A percentile compares a stretch with the other conserved stretches of the same genome.
phyloP scores from a whole-genome alignment of 1,284 basidiomycete genomes.

The Athelia psychrophila region DNA sequence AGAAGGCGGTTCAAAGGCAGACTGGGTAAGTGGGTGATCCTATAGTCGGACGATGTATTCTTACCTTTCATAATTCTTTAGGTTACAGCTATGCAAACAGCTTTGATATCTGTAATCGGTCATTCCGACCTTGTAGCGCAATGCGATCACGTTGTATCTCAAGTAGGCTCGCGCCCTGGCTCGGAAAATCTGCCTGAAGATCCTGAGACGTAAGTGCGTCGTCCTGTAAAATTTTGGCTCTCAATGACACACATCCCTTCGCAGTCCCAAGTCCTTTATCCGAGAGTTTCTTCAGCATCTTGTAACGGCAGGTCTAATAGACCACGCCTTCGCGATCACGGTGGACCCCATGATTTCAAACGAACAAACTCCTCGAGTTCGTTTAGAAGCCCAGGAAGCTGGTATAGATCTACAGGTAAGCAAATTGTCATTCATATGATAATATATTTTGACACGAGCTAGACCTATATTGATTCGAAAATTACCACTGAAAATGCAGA shows the following conservation, averaged over 20 bases:
- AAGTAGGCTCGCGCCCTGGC: constrained; percentile 11
- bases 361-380: constrained; percentile 45
- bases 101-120: constrained; percentile 45
- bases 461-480: constrained; percentile 63
- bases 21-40: constrained; percentile 59
- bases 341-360: constrained; percentile 49
- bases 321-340: constrained; percentile 45
- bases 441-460: constrained; percentile 3
- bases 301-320: constrained; percentile 50
- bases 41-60: no score
- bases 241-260: constrained; percentile 1
- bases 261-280: constrained; percentile 45
- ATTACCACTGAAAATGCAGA: constrained; percentile 53
- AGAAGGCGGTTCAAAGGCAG: constrained; percentile 47
- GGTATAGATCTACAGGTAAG: constrained; percentile 53
- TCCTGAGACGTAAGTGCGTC: constrained; percentile 11
- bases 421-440: constrained; percentile 2
- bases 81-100: constrained; percentile 56
- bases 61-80: no score
- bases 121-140: constrained; percentile 48
- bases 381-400: constrained; percentile 55
- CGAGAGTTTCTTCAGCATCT: constrained; percentile 61
- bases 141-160: constrained; percentile 41
- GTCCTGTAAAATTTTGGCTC: neutral
- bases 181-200: constrained; percentile 12